Evolutionary conservation across 139 green algal genomes (phyloP).

Genomic region (Astrephomene gubernaculifera): DNA sequence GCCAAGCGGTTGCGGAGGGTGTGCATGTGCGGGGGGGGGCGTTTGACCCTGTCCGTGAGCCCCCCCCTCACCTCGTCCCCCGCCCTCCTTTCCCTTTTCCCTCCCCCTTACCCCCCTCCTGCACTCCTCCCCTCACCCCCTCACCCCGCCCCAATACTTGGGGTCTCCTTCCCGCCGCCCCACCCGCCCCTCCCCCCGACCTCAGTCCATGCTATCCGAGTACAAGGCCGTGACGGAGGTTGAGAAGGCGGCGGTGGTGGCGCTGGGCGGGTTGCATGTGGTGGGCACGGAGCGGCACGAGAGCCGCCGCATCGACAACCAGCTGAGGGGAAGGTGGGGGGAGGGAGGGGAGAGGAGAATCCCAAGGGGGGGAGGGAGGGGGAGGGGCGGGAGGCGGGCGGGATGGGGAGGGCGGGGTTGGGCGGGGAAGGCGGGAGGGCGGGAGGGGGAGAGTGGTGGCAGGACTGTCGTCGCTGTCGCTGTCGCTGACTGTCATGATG

Average conservation of each 20-base stretch:
- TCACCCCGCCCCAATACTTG: not conserved
- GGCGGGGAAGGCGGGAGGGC: too few species aligned
- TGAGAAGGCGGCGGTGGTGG: conserved; percentile 88
- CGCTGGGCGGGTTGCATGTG: conserved; percentile 94
- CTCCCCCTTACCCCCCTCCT: not conserved
- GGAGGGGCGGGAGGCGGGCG: too few species aligned
- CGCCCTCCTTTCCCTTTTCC: not conserved
- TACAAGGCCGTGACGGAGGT: conserved; percentile 88
- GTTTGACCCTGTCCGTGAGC: too few species aligned
- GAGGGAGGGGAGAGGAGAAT: too few species aligned
- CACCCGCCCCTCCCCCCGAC: conserved; percentile 26
- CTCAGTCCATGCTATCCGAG: conserved; percentile 81
- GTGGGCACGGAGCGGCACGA: conserved; percentile 98
- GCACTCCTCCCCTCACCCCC: not conserved
- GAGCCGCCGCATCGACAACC: conserved; percentile 97
- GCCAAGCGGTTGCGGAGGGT: too few species aligned
- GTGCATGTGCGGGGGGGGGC: too few species aligned
- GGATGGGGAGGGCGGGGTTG: too few species aligned
- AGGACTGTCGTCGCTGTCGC: too few species aligned
- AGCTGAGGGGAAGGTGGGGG: conserved; percentile 94
- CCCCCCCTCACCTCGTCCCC: not conserved
- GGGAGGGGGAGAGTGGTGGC: too few species aligned
- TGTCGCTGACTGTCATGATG: too few species aligned
- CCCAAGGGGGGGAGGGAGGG: too few species aligned
- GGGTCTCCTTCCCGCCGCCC: not conserved